Conservation (phyloP, 768 basidiomycete species). For the Naganishia antarctica region DNA sequence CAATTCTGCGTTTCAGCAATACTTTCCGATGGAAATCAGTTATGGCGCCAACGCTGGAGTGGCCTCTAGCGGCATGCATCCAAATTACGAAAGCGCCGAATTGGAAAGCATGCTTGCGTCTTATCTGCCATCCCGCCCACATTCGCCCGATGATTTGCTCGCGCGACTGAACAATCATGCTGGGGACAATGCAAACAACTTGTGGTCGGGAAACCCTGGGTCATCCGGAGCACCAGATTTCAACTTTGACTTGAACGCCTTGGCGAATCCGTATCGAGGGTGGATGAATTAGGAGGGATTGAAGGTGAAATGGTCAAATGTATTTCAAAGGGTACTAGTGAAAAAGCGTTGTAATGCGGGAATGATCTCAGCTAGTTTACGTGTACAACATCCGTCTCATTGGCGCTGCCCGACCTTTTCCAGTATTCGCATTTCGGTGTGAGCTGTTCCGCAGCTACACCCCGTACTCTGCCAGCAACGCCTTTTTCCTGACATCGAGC, state of each 20-base stretch:
- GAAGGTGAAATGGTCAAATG: not conserved
- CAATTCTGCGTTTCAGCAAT: constrained; percentile 1
- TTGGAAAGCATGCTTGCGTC: constrained; percentile 41
- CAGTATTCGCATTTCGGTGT: no score
- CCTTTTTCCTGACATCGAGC: constrained; percentile 71
- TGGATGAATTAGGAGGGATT: constrained; percentile 24
- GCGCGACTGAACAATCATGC: not conserved
- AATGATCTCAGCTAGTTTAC: not conserved
- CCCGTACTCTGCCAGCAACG: constrained; percentile 75
- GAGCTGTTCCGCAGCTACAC: no score
- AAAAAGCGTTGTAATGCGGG: not conserved
- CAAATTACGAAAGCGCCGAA: constrained; percentile 33
- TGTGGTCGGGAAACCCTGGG: constrained; percentile 22
- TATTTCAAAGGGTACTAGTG: not conserved
- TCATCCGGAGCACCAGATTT: constrained; percentile 1
- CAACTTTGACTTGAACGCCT: constrained; percentile 20
- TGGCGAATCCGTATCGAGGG: constrained; percentile 24
- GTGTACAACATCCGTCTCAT: not conserved
- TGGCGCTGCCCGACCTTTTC: no score
- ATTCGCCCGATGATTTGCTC: constrained; percentile 9
- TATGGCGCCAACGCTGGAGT: constrained; percentile 19
- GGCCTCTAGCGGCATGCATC: constrained; percentile 20
- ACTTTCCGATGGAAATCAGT: constrained; percentile 35
- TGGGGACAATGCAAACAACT: constrained; percentile 8
- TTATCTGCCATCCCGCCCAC: constrained; percentile 35